Evolutionary conservation across 768 basidiomycete genomes (phyloP), one percentile per base, ranked within the genome.

Genomic region (Tricholoma matsutake): DNA sequence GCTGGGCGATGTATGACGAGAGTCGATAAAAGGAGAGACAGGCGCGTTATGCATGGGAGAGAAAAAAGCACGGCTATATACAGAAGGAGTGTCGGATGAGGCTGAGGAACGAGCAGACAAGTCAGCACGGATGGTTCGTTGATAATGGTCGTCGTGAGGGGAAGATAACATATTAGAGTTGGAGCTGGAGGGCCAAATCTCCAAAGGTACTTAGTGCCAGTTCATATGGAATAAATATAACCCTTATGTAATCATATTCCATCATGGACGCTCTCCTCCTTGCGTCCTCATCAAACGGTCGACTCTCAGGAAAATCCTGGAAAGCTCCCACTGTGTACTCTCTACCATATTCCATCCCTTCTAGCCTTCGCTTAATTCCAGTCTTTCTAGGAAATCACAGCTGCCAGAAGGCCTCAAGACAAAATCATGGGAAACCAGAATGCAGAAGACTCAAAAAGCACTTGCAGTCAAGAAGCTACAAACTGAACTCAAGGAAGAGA

Each of bases 401-500:
- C 79, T 89, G 11, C 85, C 84, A 39, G 72, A 78, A 10, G 88
- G 84, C 60, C 78, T 88, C 57, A 91, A 86, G 72, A 81, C 87
- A 2, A 87, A 80, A 72, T 78, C 68, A 43, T 92, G 88, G 85
- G 79, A 84, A 58, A 81, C 83, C 34, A 80, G 92, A 37, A 90
- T 91, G 83, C 78, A 83, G 61, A 85, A 86, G 69, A 84, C 85
- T 25, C 83, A 83, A 69, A 84, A 83, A 67, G 83, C 83, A 18
- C 78, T 78, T 39, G 88, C 92, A 18, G 81, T 89, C 62, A 93
- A 91, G 73, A 86, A 88, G 69, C 77, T 94, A 31, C 79, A 92
- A 72, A 68, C 72, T 9, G 91, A 92, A 64, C 80, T 94, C 64
- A 88, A 84, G 69, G 86, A 89, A 51, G 92, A 93, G 71, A 92